Conservation (phyloP, 2,329 filamentous ascomycete species). For the Colletotrichum sp. region DNA sequence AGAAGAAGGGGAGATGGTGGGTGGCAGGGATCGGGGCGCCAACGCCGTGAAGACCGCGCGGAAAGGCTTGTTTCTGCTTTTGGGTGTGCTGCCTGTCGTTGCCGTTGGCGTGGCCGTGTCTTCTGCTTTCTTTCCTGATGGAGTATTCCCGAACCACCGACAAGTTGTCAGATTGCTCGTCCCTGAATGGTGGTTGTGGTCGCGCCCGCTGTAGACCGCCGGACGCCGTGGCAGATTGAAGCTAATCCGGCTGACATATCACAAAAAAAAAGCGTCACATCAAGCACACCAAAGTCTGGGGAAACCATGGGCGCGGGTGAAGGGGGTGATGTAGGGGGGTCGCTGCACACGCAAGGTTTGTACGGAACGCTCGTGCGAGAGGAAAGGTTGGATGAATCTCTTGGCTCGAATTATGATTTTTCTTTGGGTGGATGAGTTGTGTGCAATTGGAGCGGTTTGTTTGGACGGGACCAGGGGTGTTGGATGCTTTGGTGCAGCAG, state of each 20-base stretch:
- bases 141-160: not conserved
- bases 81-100: not conserved
- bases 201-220: not conserved
- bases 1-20: not conserved
- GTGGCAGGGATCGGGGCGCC: not conserved
- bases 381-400: not conserved
- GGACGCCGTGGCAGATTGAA: constrained; percentile 4
- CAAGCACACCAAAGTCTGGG: not conserved
- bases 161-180: not conserved
- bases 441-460: not conserved
- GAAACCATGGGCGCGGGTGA: not conserved
- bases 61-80: not conserved
- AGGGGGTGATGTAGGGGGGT: not conserved
- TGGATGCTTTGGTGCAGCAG: not conserved
- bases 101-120: not conserved
- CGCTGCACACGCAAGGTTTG: not conserved
- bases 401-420: not conserved
- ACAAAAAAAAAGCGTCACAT: not conserved
- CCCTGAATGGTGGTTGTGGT: not conserved
- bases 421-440: not conserved
- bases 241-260: not conserved
- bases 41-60: not conserved
- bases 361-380: not conserved
- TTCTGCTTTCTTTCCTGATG: not conserved
- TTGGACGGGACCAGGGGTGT: not conserved